phyloP scores from a whole-genome alignment of 805 yeast species.

The Brettanomyces sp. region DNA sequence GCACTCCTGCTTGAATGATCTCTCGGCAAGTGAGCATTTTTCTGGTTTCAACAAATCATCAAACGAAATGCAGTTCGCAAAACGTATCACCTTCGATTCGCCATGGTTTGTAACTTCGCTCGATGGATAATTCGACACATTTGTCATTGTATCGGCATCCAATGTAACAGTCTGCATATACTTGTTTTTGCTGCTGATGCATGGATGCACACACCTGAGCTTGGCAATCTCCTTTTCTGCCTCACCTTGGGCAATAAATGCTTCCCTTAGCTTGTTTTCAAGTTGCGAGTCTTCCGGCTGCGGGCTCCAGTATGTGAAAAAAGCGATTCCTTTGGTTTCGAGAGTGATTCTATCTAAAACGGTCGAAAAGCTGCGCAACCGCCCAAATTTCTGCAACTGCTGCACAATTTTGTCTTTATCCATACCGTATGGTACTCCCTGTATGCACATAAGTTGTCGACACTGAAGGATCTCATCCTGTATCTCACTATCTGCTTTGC shows the following conservation, averaged over 20 bases:
- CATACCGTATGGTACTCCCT: slow-evolving; percentile 33
- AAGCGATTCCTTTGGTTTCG: slow-evolving; percentile 49
- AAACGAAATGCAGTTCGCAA: slow-evolving; percentile 57
- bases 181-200: slow-evolving; percentile 20
- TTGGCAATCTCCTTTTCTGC: background rate
- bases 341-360: slow-evolving; percentile 39
- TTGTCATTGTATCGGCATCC: slow-evolving; percentile 13
- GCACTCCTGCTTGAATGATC: slow-evolving; percentile 44
- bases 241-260: background rate
- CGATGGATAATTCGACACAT: slow-evolving; percentile 5
- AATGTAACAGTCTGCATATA: slow-evolving; percentile 16
- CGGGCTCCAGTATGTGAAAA: slow-evolving; percentile 33
- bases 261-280: slow-evolving; percentile 10
- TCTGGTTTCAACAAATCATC: slow-evolving; percentile 49
- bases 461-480: background rate
- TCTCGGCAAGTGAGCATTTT: slow-evolving; percentile 37
- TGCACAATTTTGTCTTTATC: slow-evolving; percentile 35
- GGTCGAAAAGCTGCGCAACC: slow-evolving; percentile 31
- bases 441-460: slow-evolving; percentile 17
- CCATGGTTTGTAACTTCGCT: slow-evolving; percentile 12
- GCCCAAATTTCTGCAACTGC: slow-evolving; percentile 31
- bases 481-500: slow-evolving; percentile 12
- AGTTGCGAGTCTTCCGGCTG: slow-evolving; percentile 6
- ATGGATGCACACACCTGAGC: slow-evolving; percentile 29
- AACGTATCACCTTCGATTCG: slow-evolving; percentile 43